phyloP scores from a whole-genome alignment of 352 stramenopile species.

The Peronospora farinosa region DNA sequence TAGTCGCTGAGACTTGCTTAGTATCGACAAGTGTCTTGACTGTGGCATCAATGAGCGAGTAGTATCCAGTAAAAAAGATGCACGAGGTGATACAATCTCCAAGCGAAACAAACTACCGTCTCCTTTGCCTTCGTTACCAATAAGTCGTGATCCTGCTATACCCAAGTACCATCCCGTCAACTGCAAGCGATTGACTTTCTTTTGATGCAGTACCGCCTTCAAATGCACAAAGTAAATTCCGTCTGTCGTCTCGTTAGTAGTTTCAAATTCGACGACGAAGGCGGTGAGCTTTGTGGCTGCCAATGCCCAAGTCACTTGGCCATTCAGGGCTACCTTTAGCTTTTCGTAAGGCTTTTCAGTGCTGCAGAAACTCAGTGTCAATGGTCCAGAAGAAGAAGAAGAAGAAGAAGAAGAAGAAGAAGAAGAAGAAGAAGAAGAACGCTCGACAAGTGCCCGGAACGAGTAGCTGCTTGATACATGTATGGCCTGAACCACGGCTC shows the following conservation, averaged over 20 bases:
- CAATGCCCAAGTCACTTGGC: slow-evolving; percentile 52
- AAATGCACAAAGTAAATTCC: slow-evolving; percentile 32
- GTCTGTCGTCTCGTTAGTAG: slow-evolving; percentile 2
- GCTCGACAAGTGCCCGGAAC: slow-evolving; percentile 50
- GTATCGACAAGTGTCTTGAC: slow-evolving; percentile 18
- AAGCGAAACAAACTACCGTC: slow-evolving; percentile 45
- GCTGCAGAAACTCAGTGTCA: slow-evolving; percentile 50
- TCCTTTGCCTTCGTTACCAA: slow-evolving; percentile 47
- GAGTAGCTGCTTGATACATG: slow-evolving; percentile 36
- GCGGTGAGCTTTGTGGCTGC: slow-evolving; percentile 59
- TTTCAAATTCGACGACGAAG: slow-evolving; percentile 49
- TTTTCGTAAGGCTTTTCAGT: slow-evolving; percentile 71
- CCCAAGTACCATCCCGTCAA: slow-evolving; percentile 57
- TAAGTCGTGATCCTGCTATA: slow-evolving; percentile 21
- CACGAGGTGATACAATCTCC: slow-evolving; percentile 38
- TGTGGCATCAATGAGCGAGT: slow-evolving; percentile 24
- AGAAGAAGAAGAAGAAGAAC: slow-evolving; percentile 25
- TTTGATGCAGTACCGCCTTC: slow-evolving; percentile 58
- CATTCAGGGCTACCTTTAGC: slow-evolving; percentile 68
- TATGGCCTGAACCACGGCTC: slow-evolving; percentile 48
- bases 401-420: slow-evolving; percentile 24
- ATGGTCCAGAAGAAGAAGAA: slow-evolving; percentile 17
- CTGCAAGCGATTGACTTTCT: slow-evolving; percentile 47
- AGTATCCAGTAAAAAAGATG: slow-evolving; percentile 43
- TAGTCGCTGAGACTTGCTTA: slow-evolving; percentile 53